Base-by-base conservation (phyloP, 352 stramenopile genomes). In the Phytopythium vexans region DNA sequence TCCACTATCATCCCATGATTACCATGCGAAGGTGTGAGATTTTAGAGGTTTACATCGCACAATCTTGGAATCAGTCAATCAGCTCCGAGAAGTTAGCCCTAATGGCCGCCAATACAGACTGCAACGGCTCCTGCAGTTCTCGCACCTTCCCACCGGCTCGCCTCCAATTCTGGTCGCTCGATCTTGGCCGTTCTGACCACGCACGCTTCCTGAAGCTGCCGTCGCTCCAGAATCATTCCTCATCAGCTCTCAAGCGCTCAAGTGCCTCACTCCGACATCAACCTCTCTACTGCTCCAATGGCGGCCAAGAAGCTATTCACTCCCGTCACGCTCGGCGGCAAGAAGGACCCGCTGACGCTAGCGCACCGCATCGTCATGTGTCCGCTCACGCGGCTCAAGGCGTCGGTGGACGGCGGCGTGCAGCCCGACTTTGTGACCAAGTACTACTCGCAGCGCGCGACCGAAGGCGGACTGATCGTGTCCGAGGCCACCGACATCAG, bases 311-410 rank as follows among this genome's bases (percentile, higher is more conserved):
- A 74, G 43, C 52, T 70, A 38, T 70, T 70, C 52, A 66, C 62
- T 4, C 57, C 62, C 33, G 11, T 66, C 34, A 66, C 45, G 16
- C 53, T 70, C 15, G 62, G 62, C 14, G 62, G 62, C 62, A 62
- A 70, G 41, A n/a, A 53, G 42, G 66, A 74, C 40, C 65, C 63
- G 15, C 46, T 80, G 32, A 58, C 64, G 21, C 58, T 86, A 33
- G 52, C 70, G 46, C 72, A 86, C 53, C 70, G 74, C 41, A 66
- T 86, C 10, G 70, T 83, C 31, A 74, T 86, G 60, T 68, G 74
- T 16, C 75, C 75, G n/a, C 49, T 85, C 32, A 86, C 75, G 27
- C 70, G 54, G 46, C 49, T 72, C 9, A 71, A 59, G 16, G 60
- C 54, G 33, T 47, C 58, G 40, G 68, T 52, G 32, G 60, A 67